Percentiles rank a stretch among this genome's conserved stretches.
Conservation (phyloP, 2,329 filamentous ascomycete genomes). For the Elsinoe necatrix region DNA sequence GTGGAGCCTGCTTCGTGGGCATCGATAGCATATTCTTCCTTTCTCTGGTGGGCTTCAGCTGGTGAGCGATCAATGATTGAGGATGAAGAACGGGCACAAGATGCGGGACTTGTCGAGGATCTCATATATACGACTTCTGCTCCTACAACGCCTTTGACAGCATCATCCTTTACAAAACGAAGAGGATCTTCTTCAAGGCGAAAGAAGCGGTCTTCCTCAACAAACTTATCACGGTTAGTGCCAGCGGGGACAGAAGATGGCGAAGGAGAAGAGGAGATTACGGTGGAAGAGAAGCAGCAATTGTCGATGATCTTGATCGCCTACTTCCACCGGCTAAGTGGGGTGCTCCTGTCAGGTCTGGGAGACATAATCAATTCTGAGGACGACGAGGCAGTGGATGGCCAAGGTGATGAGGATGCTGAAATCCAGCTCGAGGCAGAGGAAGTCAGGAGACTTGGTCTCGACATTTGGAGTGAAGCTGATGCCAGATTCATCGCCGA, state of each 20-base stretch:
- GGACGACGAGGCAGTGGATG: slow-evolving; percentile 43
- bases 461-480: slow-evolving; percentile 66
- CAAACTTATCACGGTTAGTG: not conserved
- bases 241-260: slow-evolving; percentile 38
- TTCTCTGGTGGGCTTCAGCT: slow-evolving; percentile 86
- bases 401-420: slow-evolving; percentile 28
- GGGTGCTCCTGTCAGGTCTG: slow-evolving; percentile 54
- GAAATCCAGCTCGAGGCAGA: slow-evolving; percentile 49
- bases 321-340: slow-evolving; percentile 72
- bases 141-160: slow-evolving; percentile 16
- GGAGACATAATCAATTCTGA: slow-evolving; percentile 46
- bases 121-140: slow-evolving; percentile 25
- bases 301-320: slow-evolving; percentile 66
- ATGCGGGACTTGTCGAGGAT: slow-evolving; percentile 37
- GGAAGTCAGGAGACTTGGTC: slow-evolving; percentile 61
- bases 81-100: slow-evolving; percentile 46
- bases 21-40: slow-evolving; percentile 68
- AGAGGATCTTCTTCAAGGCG: not conserved
- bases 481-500: slow-evolving; percentile 63
- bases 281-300: slow-evolving; percentile 31
- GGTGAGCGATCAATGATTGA: slow-evolving; percentile 58
- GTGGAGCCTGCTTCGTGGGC: slow-evolving; percentile 56
- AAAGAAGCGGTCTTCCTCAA: slow-evolving; percentile 7
- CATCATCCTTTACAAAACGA: slow-evolving; percentile 15
- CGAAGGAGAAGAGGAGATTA: slow-evolving; percentile 32